Evolutionary conservation across 2,329 filamentous ascomycete genomes (phyloP), one percentile per base, ranked within the genome.

Genomic region (Pseudogymnoascus sp.): DNA sequence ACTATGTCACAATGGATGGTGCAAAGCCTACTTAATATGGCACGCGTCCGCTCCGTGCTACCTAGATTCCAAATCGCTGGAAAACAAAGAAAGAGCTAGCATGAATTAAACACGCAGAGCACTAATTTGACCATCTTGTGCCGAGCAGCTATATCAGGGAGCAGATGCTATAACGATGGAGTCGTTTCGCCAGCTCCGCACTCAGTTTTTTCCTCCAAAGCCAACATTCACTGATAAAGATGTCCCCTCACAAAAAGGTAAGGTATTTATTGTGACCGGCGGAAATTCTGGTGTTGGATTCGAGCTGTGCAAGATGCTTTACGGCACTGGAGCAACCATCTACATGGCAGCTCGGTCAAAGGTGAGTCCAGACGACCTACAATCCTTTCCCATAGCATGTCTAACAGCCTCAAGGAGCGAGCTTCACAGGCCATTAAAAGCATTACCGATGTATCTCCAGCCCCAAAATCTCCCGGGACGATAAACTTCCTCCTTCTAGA

Each of bases 221-320:
- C 78, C 79, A 6, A 68, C 71, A 1, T 74, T 80, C 61, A 79
- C 78, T 3, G 75, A 78, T 44, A 70, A 74, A 31, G 72, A 77
- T 31, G 69, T 80, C 2, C 56, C 65, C 38, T 69, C 75, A 29
- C 75, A 76, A 64, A 67, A 66, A 11, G 78, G 76, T 66, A 77
- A 73, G 68, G 70, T 73, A 56, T 71, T 63, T 64, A 68, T 68
- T 76, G 76, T 84, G 10, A 84, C 81, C 1, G 67, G 68, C 29
- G 65, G 66, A n/a, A 66, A 66, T 33, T 29, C 63, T 29, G 69
- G 70, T 8, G 72, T 81, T 6, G 81, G 80, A 6, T 74, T 75
- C 44, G 79, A 81, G 64, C 74, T 83, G 6, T 71, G 70, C 61
- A 76, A 75, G 38, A 77, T 83, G 10, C 74, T 84, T 8, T 84